Evolutionary conservation across 2,329 filamentous ascomycete genomes (phyloP).

Genomic region (Fusarium anguioides): DNA sequence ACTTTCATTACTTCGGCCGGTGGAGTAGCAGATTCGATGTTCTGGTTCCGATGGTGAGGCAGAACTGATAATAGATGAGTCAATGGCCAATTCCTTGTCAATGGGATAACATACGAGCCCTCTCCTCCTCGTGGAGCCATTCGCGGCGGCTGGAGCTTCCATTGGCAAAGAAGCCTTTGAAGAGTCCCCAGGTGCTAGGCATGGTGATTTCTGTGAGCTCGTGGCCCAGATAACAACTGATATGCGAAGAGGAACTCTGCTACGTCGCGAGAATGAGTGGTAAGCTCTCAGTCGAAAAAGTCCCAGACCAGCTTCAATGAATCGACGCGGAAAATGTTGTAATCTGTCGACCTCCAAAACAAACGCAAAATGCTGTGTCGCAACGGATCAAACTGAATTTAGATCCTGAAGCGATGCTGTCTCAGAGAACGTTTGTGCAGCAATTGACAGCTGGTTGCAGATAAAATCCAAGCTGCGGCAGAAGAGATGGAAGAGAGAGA

Average conservation of each 20-base stretch:
- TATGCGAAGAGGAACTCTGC: background rate
- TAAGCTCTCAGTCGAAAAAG: background rate
- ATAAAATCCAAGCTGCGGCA: constrained; percentile 5
- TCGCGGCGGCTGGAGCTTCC: constrained; percentile 45
- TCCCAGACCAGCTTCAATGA: constrained; percentile 1
- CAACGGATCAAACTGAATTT: constrained; percentile 23
- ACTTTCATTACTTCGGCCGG: constrained; percentile 87
- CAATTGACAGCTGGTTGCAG: constrained; percentile 37
- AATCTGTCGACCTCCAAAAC: constrained; percentile 12
- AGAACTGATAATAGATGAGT: constrained; percentile 63
- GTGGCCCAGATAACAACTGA: background rate
- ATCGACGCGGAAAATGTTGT: constrained; percentile 6
- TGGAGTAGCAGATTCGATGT: constrained; percentile 74
- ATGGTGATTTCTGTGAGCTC: constrained; percentile 31
- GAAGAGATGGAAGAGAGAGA: background rate
- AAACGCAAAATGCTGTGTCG: constrained; percentile 26
- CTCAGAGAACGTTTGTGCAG: constrained; percentile 28
- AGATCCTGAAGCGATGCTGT: constrained; percentile 30
- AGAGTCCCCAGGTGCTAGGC: constrained; percentile 45
- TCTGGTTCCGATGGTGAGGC: constrained; percentile 68
- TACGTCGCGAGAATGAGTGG: background rate
- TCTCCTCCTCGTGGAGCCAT: constrained; percentile 58
- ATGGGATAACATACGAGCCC: constrained; percentile 54
- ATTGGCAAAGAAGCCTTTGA: constrained; percentile 48
- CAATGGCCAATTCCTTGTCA: background rate